Base-by-base conservation (phyloP, 176 grass and related monocot genomes). In the Avena eriantha region DNA sequence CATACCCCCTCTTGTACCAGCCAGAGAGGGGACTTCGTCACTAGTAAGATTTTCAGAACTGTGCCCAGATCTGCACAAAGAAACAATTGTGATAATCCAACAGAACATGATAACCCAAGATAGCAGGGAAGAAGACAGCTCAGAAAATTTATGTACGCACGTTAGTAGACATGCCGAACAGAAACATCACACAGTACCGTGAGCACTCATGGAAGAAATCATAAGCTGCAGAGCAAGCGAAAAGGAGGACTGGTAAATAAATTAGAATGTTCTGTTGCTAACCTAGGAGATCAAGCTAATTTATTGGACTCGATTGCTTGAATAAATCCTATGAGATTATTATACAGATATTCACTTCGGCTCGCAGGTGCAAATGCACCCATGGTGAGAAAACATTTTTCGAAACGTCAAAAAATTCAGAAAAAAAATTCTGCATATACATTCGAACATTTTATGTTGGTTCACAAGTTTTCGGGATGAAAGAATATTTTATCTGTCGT, bases 51-150 rank as follows among this genome's bases (percentile, higher is more conserved):
- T 79, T 86, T 53, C 84, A 72, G 31, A 82, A 15, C 64, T 10
- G 33, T 79, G 55, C 22, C 2, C 13, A 23, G 18, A 73, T 65
- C 89, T 90, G 84, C 89, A 80, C 3, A 73, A 73, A 17, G 23
- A 72, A 86, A 83, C 22, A 35, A 34, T 51, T 24, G 21, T 29
- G 63, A 86, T 11, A 51, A 54, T 57, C 19, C 3, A 8, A 85
- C 22, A 51, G 29, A 69, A 72, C 60, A 51, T 3, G 49, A 15
- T 15, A 51, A 15, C 10, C 47, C 11, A 49, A 12, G 47, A 49
- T 49, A 1, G 47, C 2, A 49, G 47, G 10, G 47, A 49, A 49
- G 47, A 49, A 49, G 22, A 8, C 4, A 0, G 4, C 4, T 36
- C 35, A 36, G 35, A 36, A 36, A 36, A 36, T 36, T 36, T 36